Evolutionary conservation across 768 basidiomycete genomes (phyloP).

Genomic region (Peribolospora kevripleyi): DNA sequence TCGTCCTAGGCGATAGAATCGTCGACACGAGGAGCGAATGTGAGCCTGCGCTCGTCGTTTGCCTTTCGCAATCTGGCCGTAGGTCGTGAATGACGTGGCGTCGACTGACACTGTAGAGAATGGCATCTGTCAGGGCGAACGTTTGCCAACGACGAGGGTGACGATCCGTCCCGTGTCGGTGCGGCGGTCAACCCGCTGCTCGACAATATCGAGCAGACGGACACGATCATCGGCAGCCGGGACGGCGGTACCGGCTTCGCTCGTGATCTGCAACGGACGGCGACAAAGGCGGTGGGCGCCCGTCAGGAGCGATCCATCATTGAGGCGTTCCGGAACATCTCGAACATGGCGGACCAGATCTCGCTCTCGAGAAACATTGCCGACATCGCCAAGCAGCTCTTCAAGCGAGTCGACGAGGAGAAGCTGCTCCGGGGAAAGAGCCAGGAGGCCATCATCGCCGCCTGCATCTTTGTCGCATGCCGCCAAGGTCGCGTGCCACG

Average conservation of each 20-base stretch:
- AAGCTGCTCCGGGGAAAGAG: conserved; percentile 76
- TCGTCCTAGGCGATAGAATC: conserved; percentile 84
- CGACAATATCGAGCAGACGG: conserved; percentile 82
- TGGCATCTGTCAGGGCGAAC: conserved; percentile 32
- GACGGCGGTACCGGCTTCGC: conserved; percentile 87
- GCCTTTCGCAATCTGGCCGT: not conserved
- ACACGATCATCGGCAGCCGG: conserved; percentile 82
- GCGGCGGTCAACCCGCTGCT: conserved; percentile 77
- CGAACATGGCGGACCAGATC: conserved; percentile 84
- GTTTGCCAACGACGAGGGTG: conserved; percentile 97
- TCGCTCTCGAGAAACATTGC: conserved; percentile 77
- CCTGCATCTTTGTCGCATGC: conserved; percentile 94
- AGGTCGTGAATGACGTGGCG: not conserved
- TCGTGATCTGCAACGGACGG: conserved; percentile 74
- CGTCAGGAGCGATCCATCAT: conserved; percentile 66
- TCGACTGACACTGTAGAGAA: conserved; percentile 4
- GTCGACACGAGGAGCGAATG: conserved; percentile 98
- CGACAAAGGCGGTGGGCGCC: conserved; percentile 37
- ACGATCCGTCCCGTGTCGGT: conserved; percentile 98
- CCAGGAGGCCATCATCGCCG: conserved; percentile 77
- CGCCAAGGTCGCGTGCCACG: conserved; percentile 84
- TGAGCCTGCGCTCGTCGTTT: conserved; percentile 29
- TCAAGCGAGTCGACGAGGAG: conserved; percentile 91
- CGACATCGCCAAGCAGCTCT: conserved; percentile 89
- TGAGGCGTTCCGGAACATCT: conserved; percentile 72